These are phyloP conservation scores for Clarireedia hainanense DNA, from an alignment of 2,329 filamentous ascomycete genomes.

Conservation along the genomic window DNA sequence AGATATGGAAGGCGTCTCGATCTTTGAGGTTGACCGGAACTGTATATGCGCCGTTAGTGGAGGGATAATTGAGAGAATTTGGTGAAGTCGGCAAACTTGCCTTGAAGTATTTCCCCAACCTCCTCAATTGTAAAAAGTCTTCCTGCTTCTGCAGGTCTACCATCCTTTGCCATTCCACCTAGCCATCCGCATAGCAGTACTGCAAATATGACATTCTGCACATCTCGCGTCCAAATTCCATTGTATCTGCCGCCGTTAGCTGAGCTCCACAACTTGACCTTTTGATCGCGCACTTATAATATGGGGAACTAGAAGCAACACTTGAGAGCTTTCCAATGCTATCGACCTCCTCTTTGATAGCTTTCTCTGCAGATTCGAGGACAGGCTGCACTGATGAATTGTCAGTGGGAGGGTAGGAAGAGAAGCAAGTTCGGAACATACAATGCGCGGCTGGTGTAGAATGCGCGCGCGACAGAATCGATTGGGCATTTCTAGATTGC, in stretches of 20 bases:
- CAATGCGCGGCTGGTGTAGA: conserved; percentile 64
- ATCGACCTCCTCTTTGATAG: conserved; percentile 64
- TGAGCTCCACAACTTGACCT: background rate
- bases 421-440: conserved; percentile 32
- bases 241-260: conserved; percentile 53
- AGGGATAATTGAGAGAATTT: background rate
- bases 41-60: conserved; percentile 30
- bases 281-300: conserved; percentile 68
- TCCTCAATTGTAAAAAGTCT: conserved; percentile 82
- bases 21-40: conserved; percentile 90
- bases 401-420: conserved; percentile 10
- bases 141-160: conserved; percentile 46
- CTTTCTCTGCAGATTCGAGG: conserved; percentile 59
- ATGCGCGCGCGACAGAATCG: conserved; percentile 80
- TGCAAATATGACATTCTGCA: conserved; percentile 67
- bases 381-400: conserved; percentile 52
- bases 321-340: conserved; percentile 62
- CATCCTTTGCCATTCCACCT: conserved; percentile 56
- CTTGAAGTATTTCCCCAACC: conserved; percentile 67
- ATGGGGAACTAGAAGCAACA: conserved; percentile 78
- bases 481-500: conserved; percentile 72
- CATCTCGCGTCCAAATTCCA: conserved; percentile 70
- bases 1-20: conserved; percentile 84
- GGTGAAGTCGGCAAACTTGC: conserved; percentile 29
- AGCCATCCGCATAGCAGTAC: conserved; percentile 64